These are phyloP conservation scores for Kluyveromyces aestuarii DNA, from an alignment of 805 yeast genomes.

Conservation along the genomic window DNA sequence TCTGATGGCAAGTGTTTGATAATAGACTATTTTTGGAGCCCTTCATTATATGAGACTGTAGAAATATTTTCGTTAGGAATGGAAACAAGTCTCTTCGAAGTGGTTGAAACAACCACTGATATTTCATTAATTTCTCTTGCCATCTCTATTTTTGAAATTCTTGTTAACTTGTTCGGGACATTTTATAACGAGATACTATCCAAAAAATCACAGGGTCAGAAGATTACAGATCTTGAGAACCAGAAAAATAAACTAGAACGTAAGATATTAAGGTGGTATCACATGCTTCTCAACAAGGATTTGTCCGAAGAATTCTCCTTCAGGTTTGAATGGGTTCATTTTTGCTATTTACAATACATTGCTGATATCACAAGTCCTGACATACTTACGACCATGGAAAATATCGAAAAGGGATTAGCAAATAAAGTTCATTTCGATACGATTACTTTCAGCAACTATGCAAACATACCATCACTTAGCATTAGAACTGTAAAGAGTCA, in stretches of 20 bases:
- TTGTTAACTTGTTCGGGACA: conserved; percentile 35
- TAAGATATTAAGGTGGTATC: conserved; percentile 42
- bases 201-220: conserved; percentile 25
- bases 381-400: conserved; percentile 19
- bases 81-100: conserved; percentile 19
- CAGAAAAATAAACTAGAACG: conserved; percentile 35
- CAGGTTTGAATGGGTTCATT: conserved; percentile 41
- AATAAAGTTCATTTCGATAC: conserved; percentile 7
- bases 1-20: conserved; percentile 18
- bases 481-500: conserved; percentile 45
- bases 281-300: conserved; percentile 18
- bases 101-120: conserved; percentile 7
- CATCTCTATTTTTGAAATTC: conserved; percentile 36
- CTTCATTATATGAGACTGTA: conserved; percentile 27
- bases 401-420: conserved; percentile 14
- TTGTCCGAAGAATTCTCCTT: conserved; percentile 12
- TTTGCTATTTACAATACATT: conserved; percentile 36
- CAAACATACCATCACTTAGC: conserved; percentile 49
- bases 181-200: conserved; percentile 23
- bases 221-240: conserved; percentile 28
- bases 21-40: conserved; percentile 33
- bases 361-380: conserved; percentile 29
- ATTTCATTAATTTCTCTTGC: conserved; percentile 13
- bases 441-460: conserved; percentile 48
- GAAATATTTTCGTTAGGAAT: conserved; percentile 23